phyloP scores from a whole-genome alignment of 176 grass and related monocot genomes.

The Aegilops longissima region DNA sequence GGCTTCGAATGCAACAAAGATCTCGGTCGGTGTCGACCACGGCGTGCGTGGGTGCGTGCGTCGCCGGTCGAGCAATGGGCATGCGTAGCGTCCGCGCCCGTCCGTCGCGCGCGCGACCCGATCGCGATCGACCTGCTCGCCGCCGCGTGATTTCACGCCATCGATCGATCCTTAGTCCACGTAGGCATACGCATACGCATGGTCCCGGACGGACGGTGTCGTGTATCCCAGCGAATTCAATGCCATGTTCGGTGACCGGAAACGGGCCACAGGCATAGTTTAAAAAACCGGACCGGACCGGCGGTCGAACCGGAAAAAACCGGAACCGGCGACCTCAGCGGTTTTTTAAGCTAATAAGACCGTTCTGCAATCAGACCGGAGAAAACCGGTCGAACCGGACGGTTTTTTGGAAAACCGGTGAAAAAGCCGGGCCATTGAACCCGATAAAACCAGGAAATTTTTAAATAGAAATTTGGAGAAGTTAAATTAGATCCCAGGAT shows the following conservation, averaged over 20 bases:
- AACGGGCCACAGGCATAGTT: neutral
- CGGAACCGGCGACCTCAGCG: too few relatives aligned
- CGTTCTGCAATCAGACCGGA: too few relatives aligned
- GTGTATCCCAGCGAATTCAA: neutral
- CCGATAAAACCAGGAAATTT: too few relatives aligned
- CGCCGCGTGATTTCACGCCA: neutral
- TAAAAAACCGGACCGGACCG: too few relatives aligned
- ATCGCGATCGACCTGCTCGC: neutral
- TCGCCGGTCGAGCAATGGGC: neutral
- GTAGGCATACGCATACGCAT: neutral
- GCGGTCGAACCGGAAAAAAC: too few relatives aligned
- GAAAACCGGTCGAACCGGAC: too few relatives aligned
- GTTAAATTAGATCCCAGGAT: too few relatives aligned
- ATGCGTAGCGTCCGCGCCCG: neutral
- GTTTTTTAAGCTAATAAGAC: too few relatives aligned
- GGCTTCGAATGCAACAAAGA: neutral
- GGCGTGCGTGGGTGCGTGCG: neutral
- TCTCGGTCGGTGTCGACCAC: neutral
- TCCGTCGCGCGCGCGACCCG: neutral
- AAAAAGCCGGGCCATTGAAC: too few relatives aligned
- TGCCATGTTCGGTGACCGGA: neutral
- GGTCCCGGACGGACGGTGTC: neutral
- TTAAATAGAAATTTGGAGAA: too few relatives aligned
- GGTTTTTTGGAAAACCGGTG: too few relatives aligned
- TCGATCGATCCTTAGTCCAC: neutral